These are phyloP conservation scores for Populus hybrid DNA, from an alignment of 441 rosid genomes.

Conservation along the genomic window DNA sequence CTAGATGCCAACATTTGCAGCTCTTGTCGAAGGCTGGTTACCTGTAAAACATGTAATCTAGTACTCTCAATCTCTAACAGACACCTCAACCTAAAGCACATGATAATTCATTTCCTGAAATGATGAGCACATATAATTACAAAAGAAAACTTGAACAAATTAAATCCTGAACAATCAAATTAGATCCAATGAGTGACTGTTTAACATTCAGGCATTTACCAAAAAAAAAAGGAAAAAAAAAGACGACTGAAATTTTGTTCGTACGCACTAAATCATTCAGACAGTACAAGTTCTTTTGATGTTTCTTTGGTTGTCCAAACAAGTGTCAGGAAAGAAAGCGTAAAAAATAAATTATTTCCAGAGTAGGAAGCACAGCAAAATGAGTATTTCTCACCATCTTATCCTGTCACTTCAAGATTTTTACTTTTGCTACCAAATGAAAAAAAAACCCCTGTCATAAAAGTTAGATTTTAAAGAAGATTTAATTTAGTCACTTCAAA, in stretches of 20 bases:
- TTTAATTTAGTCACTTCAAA: not conserved
- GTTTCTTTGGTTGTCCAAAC: not conserved
- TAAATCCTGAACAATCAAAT: constrained; percentile 5
- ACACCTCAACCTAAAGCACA: not conserved
- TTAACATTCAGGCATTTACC: too few relatives aligned
- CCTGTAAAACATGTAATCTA: constrained; percentile 41
- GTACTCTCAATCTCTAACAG: constrained; percentile 11
- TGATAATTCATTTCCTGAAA: not conserved
- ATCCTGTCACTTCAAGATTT: not conserved
- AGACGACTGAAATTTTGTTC: not conserved
- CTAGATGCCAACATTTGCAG: constrained; percentile 53
- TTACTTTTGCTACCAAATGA: not conserved
- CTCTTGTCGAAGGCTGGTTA: constrained; percentile 67
- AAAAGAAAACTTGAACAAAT: not conserved
- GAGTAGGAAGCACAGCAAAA: not conserved
- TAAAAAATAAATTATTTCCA: not conserved
- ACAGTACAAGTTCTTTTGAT: not conserved
- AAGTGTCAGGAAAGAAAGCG: not conserved
- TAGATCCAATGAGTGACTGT: not conserved
- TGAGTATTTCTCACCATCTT: not conserved
- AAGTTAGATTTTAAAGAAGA: too few relatives aligned
- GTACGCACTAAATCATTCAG: not conserved
- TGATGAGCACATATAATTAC: not conserved
- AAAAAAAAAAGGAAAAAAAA: too few relatives aligned
- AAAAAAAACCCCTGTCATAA: not conserved